Conservation (phyloP, 805 yeast genomes). For the Maudiozyma pseudohumilis region DNA sequence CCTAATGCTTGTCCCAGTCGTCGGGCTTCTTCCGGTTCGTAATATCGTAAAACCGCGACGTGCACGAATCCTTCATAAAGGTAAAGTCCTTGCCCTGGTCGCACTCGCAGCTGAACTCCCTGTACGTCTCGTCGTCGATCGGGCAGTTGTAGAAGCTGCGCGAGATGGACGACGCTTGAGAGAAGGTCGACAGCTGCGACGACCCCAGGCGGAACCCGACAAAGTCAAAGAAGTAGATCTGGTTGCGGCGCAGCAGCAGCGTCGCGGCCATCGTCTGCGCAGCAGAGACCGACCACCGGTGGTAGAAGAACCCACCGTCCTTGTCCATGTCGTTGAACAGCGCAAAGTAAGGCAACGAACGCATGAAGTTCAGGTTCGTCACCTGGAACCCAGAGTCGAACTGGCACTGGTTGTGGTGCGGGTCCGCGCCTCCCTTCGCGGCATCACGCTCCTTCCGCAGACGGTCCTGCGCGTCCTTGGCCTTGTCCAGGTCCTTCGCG, state of each 20-base stretch:
- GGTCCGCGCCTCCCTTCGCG: not conserved
- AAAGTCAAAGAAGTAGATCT: slow-evolving; percentile 62
- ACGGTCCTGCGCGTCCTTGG: slow-evolving; percentile 25
- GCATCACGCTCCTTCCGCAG: not conserved
- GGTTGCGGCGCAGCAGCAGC: slow-evolving; percentile 48
- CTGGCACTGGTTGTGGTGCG: slow-evolving; percentile 61
- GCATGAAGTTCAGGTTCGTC: slow-evolving; percentile 59
- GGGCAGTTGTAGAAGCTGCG: slow-evolving; percentile 50
- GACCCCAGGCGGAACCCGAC: slow-evolving; percentile 45
- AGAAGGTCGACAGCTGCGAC: slow-evolving; percentile 36
- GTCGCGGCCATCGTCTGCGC: slow-evolving; percentile 70
- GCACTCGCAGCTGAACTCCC: slow-evolving; percentile 58
- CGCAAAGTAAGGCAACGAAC: slow-evolving; percentile 50
- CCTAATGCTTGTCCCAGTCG: slow-evolving; percentile 43
- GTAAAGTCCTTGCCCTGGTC: slow-evolving; percentile 61
- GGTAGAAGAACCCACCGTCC: slow-evolving; percentile 72
- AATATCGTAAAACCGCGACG: slow-evolving; percentile 44
- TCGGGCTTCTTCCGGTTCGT: slow-evolving; percentile 41
- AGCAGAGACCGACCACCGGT: slow-evolving; percentile 85
- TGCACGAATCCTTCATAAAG: slow-evolving; percentile 55
- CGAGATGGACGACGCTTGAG: not conserved
- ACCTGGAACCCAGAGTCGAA: slow-evolving; percentile 79
- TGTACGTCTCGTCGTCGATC: slow-evolving; percentile 45
- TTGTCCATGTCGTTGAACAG: slow-evolving; percentile 57
- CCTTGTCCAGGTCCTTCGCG: slow-evolving; percentile 15